Evolutionary conservation across 768 basidiomycete genomes (phyloP), one percentile per base, ranked within the genome.

Genomic region (Leccinum ochraceum): DNA sequence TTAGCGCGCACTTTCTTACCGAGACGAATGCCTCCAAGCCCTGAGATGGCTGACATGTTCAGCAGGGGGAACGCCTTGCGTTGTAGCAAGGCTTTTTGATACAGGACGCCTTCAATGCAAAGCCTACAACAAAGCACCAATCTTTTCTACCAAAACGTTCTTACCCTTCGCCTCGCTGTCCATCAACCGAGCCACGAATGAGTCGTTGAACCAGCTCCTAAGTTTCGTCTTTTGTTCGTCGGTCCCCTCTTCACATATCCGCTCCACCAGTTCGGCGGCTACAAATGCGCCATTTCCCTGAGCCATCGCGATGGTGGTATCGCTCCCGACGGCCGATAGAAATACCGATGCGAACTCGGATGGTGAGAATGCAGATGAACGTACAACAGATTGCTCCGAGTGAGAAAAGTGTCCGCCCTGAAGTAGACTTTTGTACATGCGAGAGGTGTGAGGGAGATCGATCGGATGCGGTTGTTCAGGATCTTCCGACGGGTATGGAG

Each of bases 381-480:
- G 80, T 34, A 83, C 81, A 39, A 95, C 77, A 3, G 80, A 62
- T 22, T 80, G 80, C 3, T 85, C 81, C 0, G 81, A 71, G 34
- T 86, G 87, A 61, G 85, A 86, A 75, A 87, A 97, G 70, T 95
- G 94, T 0, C 95, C 95, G 6, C 95, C 95, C 70, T 95, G 93
- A 1, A 97, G 80, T 6, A 97, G 84, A 6, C 86, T 86, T 72
- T 97, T 97, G 81, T 93, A 95, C 53, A 95, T 69, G 44, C 95
- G 83, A 3, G 91, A 88, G 1, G 88, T 84, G 66, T 94, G 92
- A 1, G 93, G 85, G 13, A 94, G 80, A 68, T 95, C 89, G 60
- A 95, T 88, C 16, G 83, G 82, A 73, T 94, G 92, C 0, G 82
- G 80, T 11, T 70, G 71, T 11, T 77, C 60, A 0, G 78, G 59